Base-by-base conservation (phyloP, 306 rosid genomes). In the Bauhinia variegata region DNA sequence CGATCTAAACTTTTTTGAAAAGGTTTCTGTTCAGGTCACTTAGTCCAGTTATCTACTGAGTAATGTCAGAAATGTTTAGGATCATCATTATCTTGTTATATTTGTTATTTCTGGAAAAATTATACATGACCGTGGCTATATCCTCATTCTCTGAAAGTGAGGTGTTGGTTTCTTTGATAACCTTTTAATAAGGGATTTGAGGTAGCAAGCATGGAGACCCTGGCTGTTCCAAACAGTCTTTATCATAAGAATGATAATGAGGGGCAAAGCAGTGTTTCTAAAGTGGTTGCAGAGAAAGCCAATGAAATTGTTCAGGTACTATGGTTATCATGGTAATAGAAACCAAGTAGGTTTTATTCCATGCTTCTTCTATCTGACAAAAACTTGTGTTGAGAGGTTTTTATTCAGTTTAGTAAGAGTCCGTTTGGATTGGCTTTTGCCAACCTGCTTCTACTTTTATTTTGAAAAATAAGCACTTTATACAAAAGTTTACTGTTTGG, bases 261-360 rank as follows among this genome's bases (percentile, higher is more conserved):
- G 37, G 59, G 53, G 54, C 57, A 19, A 60, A 80, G 49, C 53
- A 60, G 18, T 41, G 67, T 54, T 83, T 60, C 75, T 63, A 56
- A 54, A 44, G 73, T 50, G 68, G 19, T 54, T 39, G 65, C 75
- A 46, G 68, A 60, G 72, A 70, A 73, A 67, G 78, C 73, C 78
- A 67, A 81, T 56, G 84, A 77, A 47, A 38, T 70, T 28, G 30
- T 73, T 71, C 86, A 78, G 81, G 93, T 87, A 75, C 38, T 6
- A 19, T 70, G 14, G 23, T 28, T 51, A 23, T 55, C 48, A 33
- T 36, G 69, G 41, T 63, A 50, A 34, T 52, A 41, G 50, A 32
- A 56, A 54, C 41, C 17, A 49, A 17, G 58, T 44, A 33, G 65
- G 28, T 30, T 65, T 65, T 67, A 23, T 23, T 23, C 28, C 28